A percentile compares a stretch with the other conserved stretches of the same genome.
These are phyloP conservation scores for Zymoseptoria ardabiliae DNA, from an alignment of 2,329 filamentous ascomycete species.

Conservation along the genomic window DNA sequence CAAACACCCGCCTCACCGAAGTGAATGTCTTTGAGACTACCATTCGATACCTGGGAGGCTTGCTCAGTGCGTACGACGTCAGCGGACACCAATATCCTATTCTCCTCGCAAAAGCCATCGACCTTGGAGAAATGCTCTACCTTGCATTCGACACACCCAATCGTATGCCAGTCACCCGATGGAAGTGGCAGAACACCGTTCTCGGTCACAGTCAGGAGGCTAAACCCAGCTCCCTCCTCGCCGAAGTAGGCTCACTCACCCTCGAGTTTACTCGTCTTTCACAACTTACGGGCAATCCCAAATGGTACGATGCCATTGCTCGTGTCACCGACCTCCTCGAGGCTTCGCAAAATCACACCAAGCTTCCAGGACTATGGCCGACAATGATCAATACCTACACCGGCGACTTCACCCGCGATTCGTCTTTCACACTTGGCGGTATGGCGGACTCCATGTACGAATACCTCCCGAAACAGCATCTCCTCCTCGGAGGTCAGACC, in stretches of 20 bases:
- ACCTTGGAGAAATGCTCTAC: constrained; percentile 59
- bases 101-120: constrained; percentile 54
- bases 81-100: constrained; percentile 41
- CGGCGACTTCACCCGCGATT: constrained; percentile 27
- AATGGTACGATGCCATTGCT: constrained; percentile 56
- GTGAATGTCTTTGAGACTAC: constrained; percentile 66
- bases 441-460: constrained; percentile 32
- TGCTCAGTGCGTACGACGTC: constrained; percentile 62
- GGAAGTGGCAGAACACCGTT: constrained; percentile 44
- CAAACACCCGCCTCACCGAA: constrained; percentile 40
- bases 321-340: constrained; percentile 52
- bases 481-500: constrained; percentile 24
- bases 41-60: constrained; percentile 64
- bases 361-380: constrained; percentile 58
- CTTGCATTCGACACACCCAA: constrained; percentile 62
- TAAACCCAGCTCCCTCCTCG: constrained; percentile 34
- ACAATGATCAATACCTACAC: constrained; percentile 42
- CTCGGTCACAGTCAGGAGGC: constrained; percentile 26
- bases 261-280: constrained; percentile 58
- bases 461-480: constrained; percentile 26
- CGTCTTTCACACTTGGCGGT: constrained; percentile 28
- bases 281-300: constrained; percentile 53
- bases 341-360: constrained; percentile 46
- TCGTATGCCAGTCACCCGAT: constrained; percentile 56
- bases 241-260: constrained; percentile 52